Evolutionary conservation across 106 monocot species (phyloP), one percentile per base, ranked within the genome.

Genomic region (Dendrobium chrysotoxum): DNA sequence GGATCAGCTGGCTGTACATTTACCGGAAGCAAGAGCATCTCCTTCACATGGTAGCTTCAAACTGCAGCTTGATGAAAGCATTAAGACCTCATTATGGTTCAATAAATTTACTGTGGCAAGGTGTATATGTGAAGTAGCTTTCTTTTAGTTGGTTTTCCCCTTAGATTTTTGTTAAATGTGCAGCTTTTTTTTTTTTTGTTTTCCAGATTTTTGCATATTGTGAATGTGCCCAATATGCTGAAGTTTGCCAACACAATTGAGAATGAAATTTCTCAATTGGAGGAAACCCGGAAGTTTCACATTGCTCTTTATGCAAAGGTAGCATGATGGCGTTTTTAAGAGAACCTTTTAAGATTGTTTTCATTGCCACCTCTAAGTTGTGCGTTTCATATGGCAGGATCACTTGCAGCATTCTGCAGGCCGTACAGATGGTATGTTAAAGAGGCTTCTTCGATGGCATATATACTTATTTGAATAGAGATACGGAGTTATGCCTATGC

Each of bases 211-310:
- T 84, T 92, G 81, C 81, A 86, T 83, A 77, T 85, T 74, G 85
- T 90, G 16, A 85, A 88, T 75, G 81, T 57, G 2, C 80, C 85
- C 46, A 88, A 90, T 35, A 79, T 82, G 40, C 40, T 85, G 73
- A 85, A 86, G 77, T 70, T 44, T 50, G 80, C 81, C 46, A 85
- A 58, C 77, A 79, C 80, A 77, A 85, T 92, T 76, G 78, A 81
- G 76, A 77, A 78, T 81, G 92, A 92, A 74, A 90, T 90, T 42
- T 83, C 88, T 78, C 92, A 92, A 79, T 81, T 92, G 72, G 88
- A 90, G 77, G 88, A 90, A 72, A 90, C 92, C 64, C 88, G 76
- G 83, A 86, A 75, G 30, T 92, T 92, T 85, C 88, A 92, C 76
- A 81, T 90, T 67, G 41, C 84, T 53, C 75, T 88, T n/a, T 86